Evolutionary conservation across 495 filamentous ascomycete genomes (phyloP).

Genomic region (Bathelium albidoporum): DNA sequence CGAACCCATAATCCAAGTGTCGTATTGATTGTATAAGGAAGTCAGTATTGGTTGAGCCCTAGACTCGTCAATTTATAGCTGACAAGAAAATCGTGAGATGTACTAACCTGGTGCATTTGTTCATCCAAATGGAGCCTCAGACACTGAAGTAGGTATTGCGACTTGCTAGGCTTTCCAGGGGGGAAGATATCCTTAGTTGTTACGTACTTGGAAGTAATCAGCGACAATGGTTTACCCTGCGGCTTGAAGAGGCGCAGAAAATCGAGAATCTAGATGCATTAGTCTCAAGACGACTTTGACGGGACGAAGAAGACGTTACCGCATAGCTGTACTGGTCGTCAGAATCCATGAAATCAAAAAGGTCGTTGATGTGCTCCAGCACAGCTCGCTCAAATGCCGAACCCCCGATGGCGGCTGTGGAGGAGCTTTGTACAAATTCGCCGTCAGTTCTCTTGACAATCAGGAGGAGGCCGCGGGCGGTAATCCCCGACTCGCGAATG

Average conservation of each 20-base stretch:
- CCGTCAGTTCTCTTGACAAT: background rate
- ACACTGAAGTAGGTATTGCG: constrained; percentile 6
- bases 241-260: constrained; percentile 21
- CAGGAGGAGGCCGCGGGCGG: background rate
- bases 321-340: constrained; percentile 34
- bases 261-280: constrained; percentile 14
- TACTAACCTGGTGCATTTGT: background rate
- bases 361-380: constrained; percentile 70
- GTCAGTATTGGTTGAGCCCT: background rate
- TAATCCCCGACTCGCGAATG: constrained; percentile 1
- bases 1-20: constrained; percentile 6
- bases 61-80: constrained; percentile 5
- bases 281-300: background rate
- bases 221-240: constrained; percentile 10
- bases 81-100: no score
- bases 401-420: background rate
- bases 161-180: constrained; percentile 3
- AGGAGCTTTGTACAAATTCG: background rate
- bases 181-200: constrained; percentile 12
- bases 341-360: constrained; percentile 73
- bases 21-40: background rate
- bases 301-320: constrained; percentile 10
- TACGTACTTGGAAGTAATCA: constrained; percentile 5
- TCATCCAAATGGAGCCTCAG: constrained; percentile 9
- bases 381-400: constrained; percentile 33